Conservation (phyloP, 306 rosid genomes). For the Cicer judaicum region DNA sequence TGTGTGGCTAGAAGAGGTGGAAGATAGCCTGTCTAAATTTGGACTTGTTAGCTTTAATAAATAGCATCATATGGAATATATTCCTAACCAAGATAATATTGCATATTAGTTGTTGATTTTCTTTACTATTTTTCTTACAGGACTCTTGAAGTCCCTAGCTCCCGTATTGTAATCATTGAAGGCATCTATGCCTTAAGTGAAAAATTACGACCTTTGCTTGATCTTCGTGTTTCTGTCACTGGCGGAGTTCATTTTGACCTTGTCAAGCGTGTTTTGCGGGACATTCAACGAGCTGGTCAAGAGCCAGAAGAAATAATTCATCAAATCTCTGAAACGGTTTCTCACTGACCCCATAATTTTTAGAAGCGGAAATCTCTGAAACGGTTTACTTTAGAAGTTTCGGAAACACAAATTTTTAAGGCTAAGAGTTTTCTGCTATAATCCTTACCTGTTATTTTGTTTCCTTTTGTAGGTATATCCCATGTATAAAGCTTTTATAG, state of each 20-base stretch:
- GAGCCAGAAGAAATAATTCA: constrained; percentile 98
- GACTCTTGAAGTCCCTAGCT: constrained; percentile 86
- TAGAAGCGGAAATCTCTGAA: constrained; percentile 68
- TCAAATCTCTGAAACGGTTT: constrained; percentile 98
- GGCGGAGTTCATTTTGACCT: constrained; percentile 99
- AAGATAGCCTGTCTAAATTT: constrained; percentile 16
- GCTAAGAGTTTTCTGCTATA: constrained; percentile 35
- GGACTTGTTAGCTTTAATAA: constrained; percentile 20
- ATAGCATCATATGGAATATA: constrained; percentile 11
- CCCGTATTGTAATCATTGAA: constrained; percentile 84
- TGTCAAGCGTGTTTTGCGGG: constrained; percentile 96
- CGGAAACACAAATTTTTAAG: constrained; percentile 14
- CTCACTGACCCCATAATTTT: constrained; percentile 44
- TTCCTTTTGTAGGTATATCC: constrained; percentile 79
- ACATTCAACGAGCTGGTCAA: constrained; percentile 97
- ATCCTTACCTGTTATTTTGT: constrained; percentile 34
- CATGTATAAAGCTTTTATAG: constrained; percentile 98
- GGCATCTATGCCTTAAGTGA: constrained; percentile 96
- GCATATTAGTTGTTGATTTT: constrained; percentile 26
- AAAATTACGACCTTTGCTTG: constrained; percentile 83
- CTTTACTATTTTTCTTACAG: constrained; percentile 57
- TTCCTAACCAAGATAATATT: constrained; percentile 20
- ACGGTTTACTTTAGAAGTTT: constrained; percentile 64
- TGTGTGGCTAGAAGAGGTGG: constrained; percentile 28
- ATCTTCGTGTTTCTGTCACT: constrained; percentile 95